Evolutionary conservation across 2,329 filamentous ascomycete genomes (phyloP).

Genomic region (Rutstroemia sp.): DNA sequence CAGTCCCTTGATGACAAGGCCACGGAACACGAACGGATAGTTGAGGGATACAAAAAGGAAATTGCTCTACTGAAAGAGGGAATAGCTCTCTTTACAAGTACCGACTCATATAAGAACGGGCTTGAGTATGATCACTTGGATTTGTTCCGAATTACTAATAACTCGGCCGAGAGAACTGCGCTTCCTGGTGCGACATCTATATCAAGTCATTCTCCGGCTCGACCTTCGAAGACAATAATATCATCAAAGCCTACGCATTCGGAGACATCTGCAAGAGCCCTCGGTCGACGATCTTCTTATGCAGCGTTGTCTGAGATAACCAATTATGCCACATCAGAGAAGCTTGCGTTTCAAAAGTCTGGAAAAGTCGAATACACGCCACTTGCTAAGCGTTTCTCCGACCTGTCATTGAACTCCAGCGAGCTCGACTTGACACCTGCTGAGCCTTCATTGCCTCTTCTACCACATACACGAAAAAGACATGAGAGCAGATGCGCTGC

Average conservation of each 20-base stretch:
- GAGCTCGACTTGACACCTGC: slow-evolving; percentile 14
- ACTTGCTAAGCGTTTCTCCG: slow-evolving; percentile 15
- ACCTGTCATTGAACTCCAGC: slow-evolving; percentile 15
- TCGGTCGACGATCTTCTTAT: slow-evolving; percentile 12
- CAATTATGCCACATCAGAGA: slow-evolving; percentile 20
- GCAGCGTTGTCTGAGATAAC: slow-evolving; percentile 24
- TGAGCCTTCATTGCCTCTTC: slow-evolving; percentile 13
- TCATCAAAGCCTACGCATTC: slow-evolving; percentile 9
- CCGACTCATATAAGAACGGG: not conserved
- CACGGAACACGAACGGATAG: slow-evolving; percentile 16
- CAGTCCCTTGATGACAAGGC: slow-evolving; percentile 14
- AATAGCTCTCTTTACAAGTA: not conserved
- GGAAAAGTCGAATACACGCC: slow-evolving; percentile 23
- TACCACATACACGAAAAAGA: slow-evolving; percentile 10
- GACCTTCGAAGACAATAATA: slow-evolving; percentile 15
- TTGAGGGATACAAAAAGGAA: slow-evolving; percentile 16
- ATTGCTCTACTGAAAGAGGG: slow-evolving; percentile 13
- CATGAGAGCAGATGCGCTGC: slow-evolving; percentile 15
- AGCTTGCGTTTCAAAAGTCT: slow-evolving; percentile 15
- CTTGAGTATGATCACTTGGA: not conserved
- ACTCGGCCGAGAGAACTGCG: slow-evolving; percentile 6
- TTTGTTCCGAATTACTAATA: not conserved
- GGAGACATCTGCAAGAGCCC: slow-evolving; percentile 11
- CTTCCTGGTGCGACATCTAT: slow-evolving; percentile 19
- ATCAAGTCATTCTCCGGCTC: slow-evolving; percentile 14